A percentile compares a stretch with the other conserved stretches of the same genome.
Conservation (phyloP, 1,284 basidiomycete species). For the Pterulicium gracile region DNA sequence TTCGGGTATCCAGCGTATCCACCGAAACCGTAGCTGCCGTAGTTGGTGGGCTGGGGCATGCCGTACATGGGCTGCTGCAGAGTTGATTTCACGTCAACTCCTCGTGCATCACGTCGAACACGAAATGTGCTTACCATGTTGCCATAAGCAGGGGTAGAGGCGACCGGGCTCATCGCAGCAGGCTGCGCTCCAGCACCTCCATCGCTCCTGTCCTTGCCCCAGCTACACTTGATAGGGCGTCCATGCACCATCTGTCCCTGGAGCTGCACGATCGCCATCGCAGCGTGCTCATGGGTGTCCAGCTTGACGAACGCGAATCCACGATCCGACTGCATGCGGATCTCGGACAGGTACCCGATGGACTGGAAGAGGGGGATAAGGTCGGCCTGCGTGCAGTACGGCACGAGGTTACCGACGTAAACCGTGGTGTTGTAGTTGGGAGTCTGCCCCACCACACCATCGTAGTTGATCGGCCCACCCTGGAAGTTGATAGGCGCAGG, state of each 20-base stretch:
- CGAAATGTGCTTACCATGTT: constrained; percentile 48
- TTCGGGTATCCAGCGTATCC: constrained; percentile 63
- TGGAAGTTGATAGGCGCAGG: constrained; percentile 81
- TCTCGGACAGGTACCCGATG: constrained; percentile 95
- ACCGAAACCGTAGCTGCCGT: constrained; percentile 71
- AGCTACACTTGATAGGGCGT: constrained; percentile 92
- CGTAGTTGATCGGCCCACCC: constrained; percentile 80
- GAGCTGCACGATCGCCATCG: constrained; percentile 91
- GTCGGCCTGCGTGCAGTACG: constrained; percentile 91
- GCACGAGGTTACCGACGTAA: constrained; percentile 97
- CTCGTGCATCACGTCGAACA: constrained; percentile 2
- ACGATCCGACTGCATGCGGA: constrained; percentile 96
- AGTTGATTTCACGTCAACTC: no score
- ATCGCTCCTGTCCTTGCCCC: constrained; percentile 92
- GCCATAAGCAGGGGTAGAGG: constrained; percentile 58
- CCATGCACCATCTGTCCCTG: constrained; percentile 95
- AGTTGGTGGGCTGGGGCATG: constrained; percentile 71
- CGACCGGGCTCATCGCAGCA: constrained; percentile 54
- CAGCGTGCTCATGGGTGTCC: constrained; percentile 95
- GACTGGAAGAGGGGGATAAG: constrained; percentile 94
- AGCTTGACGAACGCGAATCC: constrained; percentile 98
- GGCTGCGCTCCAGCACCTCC: constrained; percentile 35
- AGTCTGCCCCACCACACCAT: constrained; percentile 80
- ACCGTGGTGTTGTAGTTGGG: constrained; percentile 91
- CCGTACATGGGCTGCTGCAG: constrained; percentile 66